These are phyloP conservation scores for Phyllachora maydis DNA, from an alignment of 2,329 filamentous ascomycete species.

Conservation along the genomic window DNA sequence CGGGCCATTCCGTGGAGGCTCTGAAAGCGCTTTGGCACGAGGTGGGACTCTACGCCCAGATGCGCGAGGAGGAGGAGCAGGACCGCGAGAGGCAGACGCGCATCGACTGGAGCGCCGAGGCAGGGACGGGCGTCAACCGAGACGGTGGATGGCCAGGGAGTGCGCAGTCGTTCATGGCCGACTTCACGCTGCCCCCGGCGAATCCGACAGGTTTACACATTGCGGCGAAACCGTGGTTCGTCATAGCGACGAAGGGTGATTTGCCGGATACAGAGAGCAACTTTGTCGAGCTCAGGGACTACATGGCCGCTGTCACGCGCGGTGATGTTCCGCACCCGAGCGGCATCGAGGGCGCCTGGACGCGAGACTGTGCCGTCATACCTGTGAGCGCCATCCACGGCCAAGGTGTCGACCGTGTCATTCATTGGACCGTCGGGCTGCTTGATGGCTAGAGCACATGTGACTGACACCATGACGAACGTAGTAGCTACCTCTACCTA, in stretches of 20 bases:
- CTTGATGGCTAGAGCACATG: slow-evolving; percentile 38
- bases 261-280: slow-evolving; percentile 59
- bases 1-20: slow-evolving; percentile 58
- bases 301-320: slow-evolving; percentile 44
- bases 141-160: slow-evolving; percentile 7
- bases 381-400: slow-evolving; percentile 81
- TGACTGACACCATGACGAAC: too few relatives aligned
- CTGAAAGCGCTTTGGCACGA: slow-evolving; percentile 77
- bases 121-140: slow-evolving; percentile 11
- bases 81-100: slow-evolving; percentile 35
- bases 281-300: slow-evolving; percentile 46
- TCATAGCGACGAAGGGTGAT: slow-evolving; percentile 86
- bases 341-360: slow-evolving; percentile 34
- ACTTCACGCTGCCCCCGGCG: slow-evolving; percentile 7
- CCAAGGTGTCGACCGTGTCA: slow-evolving; percentile 58
- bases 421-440: slow-evolving; percentile 51
- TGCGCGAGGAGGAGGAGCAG: slow-evolving; percentile 52
- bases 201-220: slow-evolving; percentile 39
- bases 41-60: slow-evolving; percentile 68
- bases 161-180: slow-evolving; percentile 13
- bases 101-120: slow-evolving; percentile 38
- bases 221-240: slow-evolving; percentile 90
- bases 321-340: slow-evolving; percentile 54
- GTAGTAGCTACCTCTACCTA: too few relatives aligned
- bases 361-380: slow-evolving; percentile 44